These are phyloP conservation scores for Dictyostelium discoideum DNA, from an alignment of 78 protist species.

Conservation along the genomic window DNA sequence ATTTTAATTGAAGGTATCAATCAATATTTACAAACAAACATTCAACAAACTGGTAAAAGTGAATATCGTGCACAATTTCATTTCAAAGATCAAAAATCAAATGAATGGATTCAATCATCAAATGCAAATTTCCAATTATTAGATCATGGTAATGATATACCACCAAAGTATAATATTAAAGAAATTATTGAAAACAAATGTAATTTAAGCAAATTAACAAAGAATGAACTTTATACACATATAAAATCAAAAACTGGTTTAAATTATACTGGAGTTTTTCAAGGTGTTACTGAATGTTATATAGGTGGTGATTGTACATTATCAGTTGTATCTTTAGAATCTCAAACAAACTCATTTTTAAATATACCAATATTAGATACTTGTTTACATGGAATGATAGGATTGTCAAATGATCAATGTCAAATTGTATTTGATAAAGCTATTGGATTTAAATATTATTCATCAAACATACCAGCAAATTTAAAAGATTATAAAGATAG, in stretches of 20 bases:
- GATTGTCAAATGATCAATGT: background rate
- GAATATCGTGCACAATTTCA: background rate
- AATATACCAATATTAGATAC: constrained; percentile 37
- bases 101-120: background rate
- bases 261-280: background rate
- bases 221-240: background rate
- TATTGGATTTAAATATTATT: background rate
- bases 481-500: too few species aligned
- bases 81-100: background rate
- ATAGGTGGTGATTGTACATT: constrained; percentile 19
- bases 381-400: constrained; percentile 24
- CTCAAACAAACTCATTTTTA: background rate
- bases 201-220: background rate
- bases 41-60: background rate
- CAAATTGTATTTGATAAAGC: constrained; percentile 44
- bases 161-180: background rate
- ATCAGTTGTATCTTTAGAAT: background rate
- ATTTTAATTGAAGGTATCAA: background rate
- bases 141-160: background rate
- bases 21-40: background rate
- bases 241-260: background rate
- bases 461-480: background rate
- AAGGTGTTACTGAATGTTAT: background rate
- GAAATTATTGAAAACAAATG: background rate
- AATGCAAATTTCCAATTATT: background rate